Base-by-base conservation (phyloP, 345 rosid genomes). In the Linum usitatissimum region DNA sequence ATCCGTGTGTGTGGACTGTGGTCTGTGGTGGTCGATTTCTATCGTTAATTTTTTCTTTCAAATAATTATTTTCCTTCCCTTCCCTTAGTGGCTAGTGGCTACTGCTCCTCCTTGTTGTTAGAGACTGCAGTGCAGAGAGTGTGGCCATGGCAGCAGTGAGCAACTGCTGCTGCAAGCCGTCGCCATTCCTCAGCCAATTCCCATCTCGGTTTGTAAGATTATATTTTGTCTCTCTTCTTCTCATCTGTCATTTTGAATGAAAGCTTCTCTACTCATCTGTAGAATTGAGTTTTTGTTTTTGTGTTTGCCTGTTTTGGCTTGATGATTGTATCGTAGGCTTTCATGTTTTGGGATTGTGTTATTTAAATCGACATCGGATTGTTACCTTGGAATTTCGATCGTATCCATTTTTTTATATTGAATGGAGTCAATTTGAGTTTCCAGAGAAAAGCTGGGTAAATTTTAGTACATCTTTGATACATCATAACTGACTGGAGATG, bases 91-190 rank as follows among this genome's bases (percentile, higher is more conserved):
- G 28, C 28, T 23, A 23, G 28, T 23, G 28, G 28, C 28, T 23
- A 23, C 28, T 23, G 28, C 28, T 23, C 28, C 28, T 23, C 2
- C 28, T 23, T 23, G 28, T 23, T 34, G 38, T 34, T 34, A 34
- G 38, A 34, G 6, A 34, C 1, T 1, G 4, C 3, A 34, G 3
- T 34, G 38, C 5, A 34, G 38, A 45, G 51, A 10, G 62, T 30
- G 61, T 67, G 74, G 79, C 80, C 68, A 76, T 77, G 81, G 86
- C 91, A 31, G 76, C 77, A 60, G 74, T 73, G 66, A 67, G 64
- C 42, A 9, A 45, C 51, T 62, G 78, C 67, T 71, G 71, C 78
- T 75, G 79, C 79, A 78, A 80, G 68, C 82, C 92, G 48, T 77
- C 83, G 20, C 81, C 76, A 63, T 81, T 81, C 68, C 72, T 70